Evolutionary conservation across 2,329 filamentous ascomycete species (phyloP).

Genomic region (Paecilomyces variotii): DNA sequence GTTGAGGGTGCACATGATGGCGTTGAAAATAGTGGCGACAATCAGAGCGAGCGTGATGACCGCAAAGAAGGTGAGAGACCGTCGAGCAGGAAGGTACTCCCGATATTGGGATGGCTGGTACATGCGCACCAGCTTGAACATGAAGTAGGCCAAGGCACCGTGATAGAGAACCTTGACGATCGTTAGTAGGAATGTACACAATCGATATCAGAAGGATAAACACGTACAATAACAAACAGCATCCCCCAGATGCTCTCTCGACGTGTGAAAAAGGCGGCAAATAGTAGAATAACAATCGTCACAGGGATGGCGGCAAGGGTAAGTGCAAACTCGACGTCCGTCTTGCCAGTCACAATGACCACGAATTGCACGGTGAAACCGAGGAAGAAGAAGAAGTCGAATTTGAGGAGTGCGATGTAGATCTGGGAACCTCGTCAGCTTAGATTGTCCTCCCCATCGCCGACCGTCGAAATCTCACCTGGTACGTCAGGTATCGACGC

Average conservation of each 20-base stretch:
- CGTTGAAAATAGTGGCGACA: slow-evolving; percentile 78
- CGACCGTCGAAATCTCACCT: slow-evolving; percentile 57
- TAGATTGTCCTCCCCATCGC: not conserved
- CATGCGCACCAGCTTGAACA: slow-evolving; percentile 97
- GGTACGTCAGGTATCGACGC: slow-evolving; percentile 89
- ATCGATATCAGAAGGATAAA: slow-evolving; percentile 7
- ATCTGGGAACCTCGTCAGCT: slow-evolving; percentile 52
- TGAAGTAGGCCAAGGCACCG: slow-evolving; percentile 84
- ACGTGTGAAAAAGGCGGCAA: slow-evolving; percentile 76
- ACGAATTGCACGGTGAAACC: slow-evolving; percentile 98
- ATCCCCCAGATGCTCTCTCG: slow-evolving; percentile 76
- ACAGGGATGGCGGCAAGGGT: slow-evolving; percentile 86
- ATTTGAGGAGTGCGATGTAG: slow-evolving; percentile 95
- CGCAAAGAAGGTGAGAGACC: slow-evolving; percentile 86
- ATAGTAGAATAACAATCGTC: slow-evolving; percentile 79
- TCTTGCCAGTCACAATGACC: slow-evolving; percentile 69
- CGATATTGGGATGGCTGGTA: slow-evolving; percentile 56
- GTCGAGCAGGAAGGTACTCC: slow-evolving; percentile 70
- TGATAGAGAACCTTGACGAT: slow-evolving; percentile 62
- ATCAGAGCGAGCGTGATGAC: slow-evolving; percentile 87
- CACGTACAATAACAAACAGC: slow-evolving; percentile 58
- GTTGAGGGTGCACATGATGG: slow-evolving; percentile 79
- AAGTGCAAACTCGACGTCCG: slow-evolving; percentile 69
- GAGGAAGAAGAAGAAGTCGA: slow-evolving; percentile 99
- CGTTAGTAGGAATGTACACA: slow-evolving; percentile 1